Evolutionary conservation across 345 rosid genomes (phyloP).

Genomic region (Trapa bicornis): DNA sequence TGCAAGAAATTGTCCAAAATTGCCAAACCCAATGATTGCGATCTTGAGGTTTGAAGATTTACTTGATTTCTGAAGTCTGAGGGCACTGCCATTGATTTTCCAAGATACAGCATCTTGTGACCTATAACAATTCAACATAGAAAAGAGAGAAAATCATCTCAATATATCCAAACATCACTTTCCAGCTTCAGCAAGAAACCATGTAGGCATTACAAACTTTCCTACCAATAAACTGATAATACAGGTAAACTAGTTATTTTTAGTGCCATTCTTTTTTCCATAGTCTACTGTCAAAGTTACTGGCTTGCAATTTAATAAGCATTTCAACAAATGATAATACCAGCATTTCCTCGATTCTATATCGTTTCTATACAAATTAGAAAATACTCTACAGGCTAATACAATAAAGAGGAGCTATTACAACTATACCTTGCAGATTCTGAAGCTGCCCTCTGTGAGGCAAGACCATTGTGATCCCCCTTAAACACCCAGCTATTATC

Average conservation of each 20-base stretch:
- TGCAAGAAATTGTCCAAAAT: constrained; percentile 67
- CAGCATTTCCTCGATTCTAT: too few relatives aligned
- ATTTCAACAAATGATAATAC: too few relatives aligned
- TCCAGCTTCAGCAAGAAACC: neutral
- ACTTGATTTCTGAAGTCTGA: constrained; percentile 14
- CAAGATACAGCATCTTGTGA: constrained; percentile 15
- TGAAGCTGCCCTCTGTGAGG: neutral
- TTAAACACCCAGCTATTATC: neutral
- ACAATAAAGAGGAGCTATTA: neutral
- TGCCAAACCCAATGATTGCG: constrained; percentile 68
- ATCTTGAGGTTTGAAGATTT: constrained; percentile 46
- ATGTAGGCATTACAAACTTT: too few relatives aligned
- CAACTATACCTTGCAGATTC: constrained; percentile 5
- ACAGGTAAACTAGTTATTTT: neutral
- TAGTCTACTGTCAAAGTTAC: too few relatives aligned
- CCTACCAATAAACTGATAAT: too few relatives aligned
- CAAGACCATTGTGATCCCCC: constrained; percentile 4
- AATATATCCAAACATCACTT: neutral
- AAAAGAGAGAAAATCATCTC: neutral
- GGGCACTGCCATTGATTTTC: constrained; percentile 17
- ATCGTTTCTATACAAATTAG: too few relatives aligned
- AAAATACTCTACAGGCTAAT: neutral
- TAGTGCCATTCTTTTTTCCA: too few relatives aligned
- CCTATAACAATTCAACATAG: constrained; percentile 12
- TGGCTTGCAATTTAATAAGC: too few relatives aligned